Percentiles rank a stretch among this genome's conserved stretches.
phyloP scores from a whole-genome alignment of 331 rosid genomes.

The Phaseolus coccineus region DNA sequence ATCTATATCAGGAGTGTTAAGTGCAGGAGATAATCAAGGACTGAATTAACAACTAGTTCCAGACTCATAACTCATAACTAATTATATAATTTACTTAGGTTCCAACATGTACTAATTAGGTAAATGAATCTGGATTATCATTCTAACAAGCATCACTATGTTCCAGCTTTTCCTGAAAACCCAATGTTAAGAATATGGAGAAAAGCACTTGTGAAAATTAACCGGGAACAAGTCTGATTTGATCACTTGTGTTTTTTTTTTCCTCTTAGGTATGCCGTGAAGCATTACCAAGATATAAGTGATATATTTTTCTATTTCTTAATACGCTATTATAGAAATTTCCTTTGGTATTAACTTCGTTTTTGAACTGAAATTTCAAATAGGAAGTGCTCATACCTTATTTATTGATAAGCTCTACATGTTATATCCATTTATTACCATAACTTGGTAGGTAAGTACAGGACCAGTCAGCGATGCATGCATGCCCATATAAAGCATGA shows the following conservation, averaged over 20 bases:
- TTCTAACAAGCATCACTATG: neutral
- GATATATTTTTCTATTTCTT: neutral
- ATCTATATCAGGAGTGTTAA: neutral
- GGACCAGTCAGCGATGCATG: neutral
- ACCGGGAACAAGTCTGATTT: too few relatives aligned
- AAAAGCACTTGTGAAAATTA: too few relatives aligned
- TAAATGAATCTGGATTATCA: neutral
- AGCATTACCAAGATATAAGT: neutral
- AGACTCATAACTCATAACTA: neutral
- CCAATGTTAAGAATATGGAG: too few relatives aligned
- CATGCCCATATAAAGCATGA: neutral
- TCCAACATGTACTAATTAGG: neutral
- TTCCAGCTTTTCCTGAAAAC: neutral
- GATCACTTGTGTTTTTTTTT: neutral
- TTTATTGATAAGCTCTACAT: neutral
- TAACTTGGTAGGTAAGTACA: too few relatives aligned
- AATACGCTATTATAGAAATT: neutral
- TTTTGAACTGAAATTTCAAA: neutral
- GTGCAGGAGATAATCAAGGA: neutral
- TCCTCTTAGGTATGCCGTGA: neutral
- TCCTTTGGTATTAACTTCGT: neutral
- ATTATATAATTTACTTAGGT: neutral
- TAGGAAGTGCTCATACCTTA: neutral
- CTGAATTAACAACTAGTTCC: neutral
- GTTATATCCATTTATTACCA: too few relatives aligned